phyloP scores from a whole-genome alignment of 306 rosid genomes.

The Styphnolobium japonicum region DNA sequence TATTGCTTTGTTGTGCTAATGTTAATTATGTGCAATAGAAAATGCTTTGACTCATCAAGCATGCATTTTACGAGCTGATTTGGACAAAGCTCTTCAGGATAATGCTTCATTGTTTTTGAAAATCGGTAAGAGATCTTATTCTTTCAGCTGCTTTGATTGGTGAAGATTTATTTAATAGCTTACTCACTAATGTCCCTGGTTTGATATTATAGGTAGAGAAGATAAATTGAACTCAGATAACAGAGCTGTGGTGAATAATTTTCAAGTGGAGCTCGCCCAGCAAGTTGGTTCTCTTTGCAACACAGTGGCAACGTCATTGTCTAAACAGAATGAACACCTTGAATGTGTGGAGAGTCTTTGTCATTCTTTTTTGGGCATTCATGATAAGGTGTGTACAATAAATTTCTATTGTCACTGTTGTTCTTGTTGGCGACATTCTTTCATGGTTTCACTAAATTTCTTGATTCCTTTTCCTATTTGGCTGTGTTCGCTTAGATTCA shows the following conservation, averaged over 20 bases:
- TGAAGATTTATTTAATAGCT: background rate
- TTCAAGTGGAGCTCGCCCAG: conserved; percentile 69
- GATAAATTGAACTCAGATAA: conserved; percentile 72
- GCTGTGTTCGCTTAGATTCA: background rate
- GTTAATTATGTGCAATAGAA: conserved; percentile 50
- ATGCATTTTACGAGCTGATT: conserved; percentile 65
- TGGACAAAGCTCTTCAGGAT: conserved; percentile 80
- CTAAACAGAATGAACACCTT: conserved; percentile 71
- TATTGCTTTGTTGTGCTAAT: background rate
- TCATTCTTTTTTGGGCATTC: conserved; percentile 57
- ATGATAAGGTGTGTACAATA: conserved; percentile 57
- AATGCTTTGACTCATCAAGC: conserved; percentile 89
- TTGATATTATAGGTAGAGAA: conserved; percentile 64
- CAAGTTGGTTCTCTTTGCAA: conserved; percentile 75
- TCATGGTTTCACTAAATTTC: background rate
- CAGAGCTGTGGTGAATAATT: conserved; percentile 64
- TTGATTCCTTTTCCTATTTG: background rate
- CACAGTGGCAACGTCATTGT: conserved; percentile 62
- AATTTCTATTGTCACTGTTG: background rate
- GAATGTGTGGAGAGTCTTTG: conserved; percentile 71
- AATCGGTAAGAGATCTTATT: conserved; percentile 61
- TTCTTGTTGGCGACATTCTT: background rate
- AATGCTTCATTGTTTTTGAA: conserved; percentile 70
- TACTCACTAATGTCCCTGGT: background rate
- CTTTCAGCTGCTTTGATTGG: background rate